These are phyloP conservation scores for Saccharomycopsis javanensis DNA, from an alignment of 805 yeast genomes.

Conservation along the genomic window DNA sequence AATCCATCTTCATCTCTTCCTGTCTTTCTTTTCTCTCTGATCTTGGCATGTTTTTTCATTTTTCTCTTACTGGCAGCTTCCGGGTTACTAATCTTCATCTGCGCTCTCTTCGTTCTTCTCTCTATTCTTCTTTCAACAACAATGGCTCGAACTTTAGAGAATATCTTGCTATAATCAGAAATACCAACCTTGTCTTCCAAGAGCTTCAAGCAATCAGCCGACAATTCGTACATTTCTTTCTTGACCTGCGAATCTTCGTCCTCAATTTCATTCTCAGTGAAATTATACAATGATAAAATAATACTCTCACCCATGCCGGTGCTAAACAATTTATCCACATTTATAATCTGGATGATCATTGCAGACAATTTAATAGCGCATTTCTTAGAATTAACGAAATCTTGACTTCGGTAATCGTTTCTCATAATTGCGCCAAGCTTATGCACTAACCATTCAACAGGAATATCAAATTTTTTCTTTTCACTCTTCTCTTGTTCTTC, in stretches of 20 bases:
- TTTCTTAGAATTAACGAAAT: conserved; percentile 50
- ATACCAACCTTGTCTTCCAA: conserved; percentile 64
- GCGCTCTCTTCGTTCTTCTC: conserved; percentile 65
- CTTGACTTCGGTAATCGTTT: conserved; percentile 49
- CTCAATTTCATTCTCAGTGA: conserved; percentile 37
- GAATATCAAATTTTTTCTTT: conserved; percentile 26
- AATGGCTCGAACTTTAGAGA: conserved; percentile 51
- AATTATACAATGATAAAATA: conserved; percentile 43
- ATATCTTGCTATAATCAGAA: conserved; percentile 52
- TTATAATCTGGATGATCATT: conserved; percentile 44
- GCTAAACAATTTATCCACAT: conserved; percentile 33
- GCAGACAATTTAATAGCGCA: conserved; percentile 65
- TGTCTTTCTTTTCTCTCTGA: conserved; percentile 67
- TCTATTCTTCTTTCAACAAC: conserved; percentile 61
- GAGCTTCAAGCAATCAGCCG: conserved; percentile 58
- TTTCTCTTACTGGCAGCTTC: conserved; percentile 73
- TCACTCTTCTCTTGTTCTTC: conserved; percentile 16
- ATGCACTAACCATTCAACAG: conserved; percentile 53
- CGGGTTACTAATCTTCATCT: conserved; percentile 68
- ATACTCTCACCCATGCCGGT: conserved; percentile 33
- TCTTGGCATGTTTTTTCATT: conserved; percentile 62
- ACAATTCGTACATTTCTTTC: conserved; percentile 41
- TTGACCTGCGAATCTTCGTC: conserved; percentile 29
- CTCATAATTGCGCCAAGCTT: conserved; percentile 55
- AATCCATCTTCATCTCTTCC: conserved; percentile 70